Evolutionary conservation across 2,329 filamentous ascomycete species (phyloP).

Genomic region (Penicillium sp.): DNA sequence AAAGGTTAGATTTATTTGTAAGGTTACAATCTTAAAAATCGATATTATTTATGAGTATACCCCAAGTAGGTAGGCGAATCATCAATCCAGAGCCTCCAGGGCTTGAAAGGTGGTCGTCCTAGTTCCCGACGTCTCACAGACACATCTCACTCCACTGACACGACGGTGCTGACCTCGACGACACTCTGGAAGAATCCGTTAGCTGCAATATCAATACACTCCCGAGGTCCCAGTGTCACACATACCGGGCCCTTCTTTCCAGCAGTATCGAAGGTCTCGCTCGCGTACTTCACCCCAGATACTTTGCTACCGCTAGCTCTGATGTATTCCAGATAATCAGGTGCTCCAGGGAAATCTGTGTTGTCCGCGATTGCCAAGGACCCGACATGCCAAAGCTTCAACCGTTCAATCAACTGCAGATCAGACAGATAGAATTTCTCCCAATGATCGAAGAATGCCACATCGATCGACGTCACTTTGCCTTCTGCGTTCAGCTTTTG

Average conservation of each 20-base stretch:
- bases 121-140: neutral
- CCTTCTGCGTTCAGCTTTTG: slow-evolving; percentile 29
- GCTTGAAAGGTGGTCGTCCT: too few relatives aligned
- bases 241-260: slow-evolving; percentile 12
- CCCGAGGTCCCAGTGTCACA: neutral
- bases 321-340: slow-evolving; percentile 45
- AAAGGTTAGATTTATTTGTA: too few relatives aligned
- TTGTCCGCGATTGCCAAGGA: slow-evolving; percentile 42
- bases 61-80: too few relatives aligned
- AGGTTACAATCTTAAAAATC: too few relatives aligned
- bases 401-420: slow-evolving; percentile 35
- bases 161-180: slow-evolving; percentile 22
- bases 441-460: slow-evolving; percentile 42
- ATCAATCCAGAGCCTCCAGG: too few relatives aligned
- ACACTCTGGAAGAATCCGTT: slow-evolving; percentile 16
- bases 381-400: slow-evolving; percentile 34
- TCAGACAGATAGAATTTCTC: slow-evolving; percentile 41
- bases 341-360: slow-evolving; percentile 42
- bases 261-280: slow-evolving; percentile 14
- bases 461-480: slow-evolving; percentile 32
- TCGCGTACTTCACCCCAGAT: slow-evolving; percentile 28
- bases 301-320: slow-evolving; percentile 22
- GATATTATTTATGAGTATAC: too few relatives aligned
- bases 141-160: slow-evolving; percentile 12
- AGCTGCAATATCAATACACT: neutral